Evolutionary conservation across 768 basidiomycete genomes (phyloP).

Genomic region (Rhodotorula babjevae): DNA sequence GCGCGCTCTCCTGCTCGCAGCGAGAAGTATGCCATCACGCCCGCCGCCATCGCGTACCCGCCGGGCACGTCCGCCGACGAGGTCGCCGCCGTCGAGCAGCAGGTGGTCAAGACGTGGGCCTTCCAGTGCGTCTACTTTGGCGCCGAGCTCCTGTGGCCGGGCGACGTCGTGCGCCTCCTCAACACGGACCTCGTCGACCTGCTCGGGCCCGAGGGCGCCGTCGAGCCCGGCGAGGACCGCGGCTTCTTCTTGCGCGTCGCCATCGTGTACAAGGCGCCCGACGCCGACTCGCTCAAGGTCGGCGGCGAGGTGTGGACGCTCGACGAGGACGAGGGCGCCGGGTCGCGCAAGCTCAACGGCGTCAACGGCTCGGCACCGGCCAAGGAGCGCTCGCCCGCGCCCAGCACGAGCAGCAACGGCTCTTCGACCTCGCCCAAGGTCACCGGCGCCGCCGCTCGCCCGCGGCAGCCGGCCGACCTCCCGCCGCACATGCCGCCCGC

Average conservation of each 20-base stretch:
- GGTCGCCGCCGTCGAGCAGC: conserved; percentile 22
- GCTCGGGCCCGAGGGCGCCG: too few species aligned
- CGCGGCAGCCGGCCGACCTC: conserved; percentile 21
- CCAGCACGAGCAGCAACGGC: not conserved
- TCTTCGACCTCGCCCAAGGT: conserved; percentile 32
- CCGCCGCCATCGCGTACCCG: conserved; percentile 48
- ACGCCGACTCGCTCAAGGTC: not conserved
- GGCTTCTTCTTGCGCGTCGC: conserved; percentile 11
- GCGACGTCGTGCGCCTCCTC: conserved; percentile 41
- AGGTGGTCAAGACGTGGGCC: conserved; percentile 1
- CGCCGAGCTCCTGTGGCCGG: conserved; percentile 28
- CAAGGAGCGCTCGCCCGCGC: too few species aligned
- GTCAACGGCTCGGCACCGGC: too few species aligned
- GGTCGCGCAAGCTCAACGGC: too few species aligned
- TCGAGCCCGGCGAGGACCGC: not conserved
- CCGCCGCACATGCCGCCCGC: conserved; percentile 58
- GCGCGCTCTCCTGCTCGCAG: not conserved
- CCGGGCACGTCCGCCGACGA: not conserved
- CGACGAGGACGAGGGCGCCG: not conserved
- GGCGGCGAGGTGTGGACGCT: conserved; percentile 19
- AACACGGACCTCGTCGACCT: not conserved
- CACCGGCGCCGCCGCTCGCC: not conserved
- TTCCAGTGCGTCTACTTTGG: conserved; percentile 30
- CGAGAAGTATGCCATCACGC: conserved; percentile 17
- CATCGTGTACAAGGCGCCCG: conserved; percentile 10